Evolutionary conservation across 1,139 yeast genomes (phyloP).

Genomic region (Pichia sp.): DNA sequence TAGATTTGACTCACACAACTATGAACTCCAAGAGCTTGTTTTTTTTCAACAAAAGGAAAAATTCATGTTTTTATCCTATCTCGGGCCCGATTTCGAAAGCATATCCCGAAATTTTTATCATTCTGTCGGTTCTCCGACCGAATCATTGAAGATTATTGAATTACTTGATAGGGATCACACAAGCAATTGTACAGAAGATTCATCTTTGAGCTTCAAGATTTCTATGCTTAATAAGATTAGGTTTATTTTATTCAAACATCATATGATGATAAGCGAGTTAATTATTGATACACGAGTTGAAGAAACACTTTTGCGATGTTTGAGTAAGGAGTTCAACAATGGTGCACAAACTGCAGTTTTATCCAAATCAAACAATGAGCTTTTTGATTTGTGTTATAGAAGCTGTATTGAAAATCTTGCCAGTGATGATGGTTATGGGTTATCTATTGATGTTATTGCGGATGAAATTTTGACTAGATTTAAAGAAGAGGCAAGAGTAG

Average conservation of each 20-base stretch:
- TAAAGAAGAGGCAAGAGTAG: slow-evolving; percentile 4
- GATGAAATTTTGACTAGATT: slow-evolving; percentile 1
- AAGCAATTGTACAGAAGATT: background rate
- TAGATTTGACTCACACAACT: slow-evolving; percentile 14
- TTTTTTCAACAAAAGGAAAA: slow-evolving; percentile 5
- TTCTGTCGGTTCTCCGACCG: slow-evolving; percentile 11
- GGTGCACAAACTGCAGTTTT: background rate
- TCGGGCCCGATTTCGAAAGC: slow-evolving; percentile 1
- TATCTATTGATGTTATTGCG: slow-evolving; percentile 6
- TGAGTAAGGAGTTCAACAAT: slow-evolving; percentile 6
- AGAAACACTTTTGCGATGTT: background rate
- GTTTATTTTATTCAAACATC: slow-evolving; percentile 8
- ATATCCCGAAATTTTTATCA: background rate
- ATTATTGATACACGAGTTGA: slow-evolving; percentile 3
- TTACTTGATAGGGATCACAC: slow-evolving; percentile 5
- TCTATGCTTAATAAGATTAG: slow-evolving; percentile 12
- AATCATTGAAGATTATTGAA: slow-evolving; percentile 7
- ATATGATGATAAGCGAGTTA: slow-evolving; percentile 4
- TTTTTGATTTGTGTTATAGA: slow-evolving; percentile 7
- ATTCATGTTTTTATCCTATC: slow-evolving; percentile 8
- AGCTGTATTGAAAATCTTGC: slow-evolving; percentile 3
- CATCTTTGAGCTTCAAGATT: slow-evolving; percentile 9
- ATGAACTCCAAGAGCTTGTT: slow-evolving; percentile 16
- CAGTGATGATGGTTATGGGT: background rate
- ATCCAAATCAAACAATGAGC: slow-evolving; percentile 2